Percentiles rank a stretch among this genome's conserved stretches.
phyloP scores from a whole-genome alignment of 176 grass and related monocot genomes.

The Bonia amplexicaulis region DNA sequence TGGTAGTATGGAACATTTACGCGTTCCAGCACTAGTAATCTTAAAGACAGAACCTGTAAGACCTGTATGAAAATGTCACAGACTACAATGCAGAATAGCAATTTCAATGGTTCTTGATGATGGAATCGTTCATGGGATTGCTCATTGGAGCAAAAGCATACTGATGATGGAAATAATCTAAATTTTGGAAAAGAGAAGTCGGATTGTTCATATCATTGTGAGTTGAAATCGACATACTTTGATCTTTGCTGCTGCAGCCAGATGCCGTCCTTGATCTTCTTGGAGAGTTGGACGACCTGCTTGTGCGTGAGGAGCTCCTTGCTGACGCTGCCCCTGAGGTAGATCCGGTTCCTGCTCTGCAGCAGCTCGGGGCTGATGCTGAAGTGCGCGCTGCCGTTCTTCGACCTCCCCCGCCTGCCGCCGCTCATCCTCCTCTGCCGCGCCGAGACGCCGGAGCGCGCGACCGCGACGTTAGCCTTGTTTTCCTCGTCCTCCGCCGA shows the following conservation, averaged over 20 bases:
- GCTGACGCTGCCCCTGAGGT: constrained; percentile 69
- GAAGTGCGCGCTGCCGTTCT: constrained; percentile 26
- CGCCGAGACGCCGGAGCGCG: constrained; percentile 58
- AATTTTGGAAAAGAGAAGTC: neutral
- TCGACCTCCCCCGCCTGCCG: constrained; percentile 28
- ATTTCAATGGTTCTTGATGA: neutral
- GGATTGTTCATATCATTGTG: neutral
- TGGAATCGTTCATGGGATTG: neutral
- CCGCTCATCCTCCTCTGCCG: constrained; percentile 64
- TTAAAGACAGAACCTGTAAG: neutral
- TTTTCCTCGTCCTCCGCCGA: neutral
- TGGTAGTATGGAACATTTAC: neutral
- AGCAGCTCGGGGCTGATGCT: constrained; percentile 73
- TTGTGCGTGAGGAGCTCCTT: constrained; percentile 82
- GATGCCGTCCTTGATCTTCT: constrained; percentile 89
- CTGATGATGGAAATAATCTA: neutral
- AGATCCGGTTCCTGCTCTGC: constrained; percentile 54
- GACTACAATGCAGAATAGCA: neutral
- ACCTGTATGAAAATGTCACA: neutral
- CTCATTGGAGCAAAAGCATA: neutral
- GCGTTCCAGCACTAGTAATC: neutral
- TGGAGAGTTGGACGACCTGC: constrained; percentile 83
- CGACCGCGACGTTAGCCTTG: constrained; percentile 27
- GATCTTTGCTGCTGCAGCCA: constrained; percentile 62
- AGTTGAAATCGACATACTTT: constrained; percentile 39